A percentile compares a stretch with the other conserved stretches of the same genome.
These are phyloP conservation scores for Heliocybe sulcata DNA, from an alignment of 1,284 basidiomycete species.

Conservation along the genomic window DNA sequence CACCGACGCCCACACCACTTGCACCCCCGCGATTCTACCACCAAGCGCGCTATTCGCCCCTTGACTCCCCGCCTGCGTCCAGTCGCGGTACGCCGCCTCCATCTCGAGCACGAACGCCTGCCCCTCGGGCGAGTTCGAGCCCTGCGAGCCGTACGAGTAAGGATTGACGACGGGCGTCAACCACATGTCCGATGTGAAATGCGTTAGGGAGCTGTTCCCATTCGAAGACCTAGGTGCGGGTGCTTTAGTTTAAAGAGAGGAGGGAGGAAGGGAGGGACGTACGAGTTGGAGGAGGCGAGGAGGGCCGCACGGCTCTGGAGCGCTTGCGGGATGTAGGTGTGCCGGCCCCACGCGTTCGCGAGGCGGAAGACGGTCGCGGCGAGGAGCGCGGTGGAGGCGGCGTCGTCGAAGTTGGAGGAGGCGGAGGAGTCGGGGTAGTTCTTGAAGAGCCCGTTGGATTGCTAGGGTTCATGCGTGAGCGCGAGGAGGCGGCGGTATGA, in stretches of 20 bases:
- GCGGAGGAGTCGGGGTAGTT: slow-evolving; percentile 67
- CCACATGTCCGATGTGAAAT: slow-evolving; percentile 48
- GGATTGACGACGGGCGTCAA: slow-evolving; percentile 50
- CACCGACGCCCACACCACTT: background rate
- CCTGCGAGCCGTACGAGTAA: slow-evolving; percentile 26
- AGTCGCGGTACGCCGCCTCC: slow-evolving; percentile 45
- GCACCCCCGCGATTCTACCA: background rate
- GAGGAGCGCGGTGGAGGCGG: slow-evolving; percentile 68
- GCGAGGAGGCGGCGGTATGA: background rate
- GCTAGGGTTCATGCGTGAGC: slow-evolving; percentile 22
- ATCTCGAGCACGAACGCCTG: slow-evolving; percentile 51
- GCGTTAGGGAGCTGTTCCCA: slow-evolving; percentile 22
- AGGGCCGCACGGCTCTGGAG: slow-evolving; percentile 48
- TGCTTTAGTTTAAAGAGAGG: slow-evolving; percentile 8
- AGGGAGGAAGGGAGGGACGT: slow-evolving; percentile 8
- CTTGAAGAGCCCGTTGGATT: slow-evolving; percentile 50
- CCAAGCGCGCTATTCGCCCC: background rate
- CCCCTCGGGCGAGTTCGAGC: slow-evolving; percentile 39
- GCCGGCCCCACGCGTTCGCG: slow-evolving; percentile 41
- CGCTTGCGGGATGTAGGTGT: slow-evolving; percentile 47
- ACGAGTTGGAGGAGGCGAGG: slow-evolving; percentile 19
- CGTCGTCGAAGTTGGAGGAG: slow-evolving; percentile 61
- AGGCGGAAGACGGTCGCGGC: slow-evolving; percentile 73
- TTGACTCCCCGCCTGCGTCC: slow-evolving; percentile 17
- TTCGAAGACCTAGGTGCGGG: slow-evolving; percentile 8